phyloP scores from a whole-genome alignment of 176 grass and related monocot species.

The Hsuehochloa calcarea region DNA sequence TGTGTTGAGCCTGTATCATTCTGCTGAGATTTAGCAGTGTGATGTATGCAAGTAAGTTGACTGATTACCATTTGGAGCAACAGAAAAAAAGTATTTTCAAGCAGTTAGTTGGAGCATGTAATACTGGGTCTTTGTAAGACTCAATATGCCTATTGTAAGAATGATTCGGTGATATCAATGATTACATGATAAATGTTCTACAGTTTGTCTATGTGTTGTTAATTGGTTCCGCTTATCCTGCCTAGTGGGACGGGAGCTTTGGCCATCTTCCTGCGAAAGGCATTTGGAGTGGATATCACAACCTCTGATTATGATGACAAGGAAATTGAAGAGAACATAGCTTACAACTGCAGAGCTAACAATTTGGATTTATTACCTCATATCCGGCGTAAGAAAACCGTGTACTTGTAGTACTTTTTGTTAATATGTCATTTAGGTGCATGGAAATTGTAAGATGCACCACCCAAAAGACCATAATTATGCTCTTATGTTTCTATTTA shows the following conservation, averaged over 20 bases:
- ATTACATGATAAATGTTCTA: conserved; percentile 7
- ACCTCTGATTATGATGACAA: conserved; percentile 85
- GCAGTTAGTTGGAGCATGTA: background rate
- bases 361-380: conserved; percentile 62
- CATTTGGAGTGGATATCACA: conserved; percentile 73
- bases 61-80: background rate
- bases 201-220: background rate
- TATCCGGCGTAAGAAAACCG: conserved; percentile 56
- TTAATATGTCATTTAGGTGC: background rate
- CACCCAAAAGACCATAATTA: background rate
- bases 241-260: conserved; percentile 85
- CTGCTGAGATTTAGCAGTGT: background rate
- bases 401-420: background rate
- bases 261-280: conserved; percentile 65
- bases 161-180: background rate
- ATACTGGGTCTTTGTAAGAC: background rate
- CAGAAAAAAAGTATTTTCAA: background rate
- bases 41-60: background rate
- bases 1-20: conserved; percentile 9
- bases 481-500: background rate
- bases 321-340: conserved; percentile 92
- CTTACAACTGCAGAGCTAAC: conserved; percentile 72
- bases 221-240: conserved; percentile 4
- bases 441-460: background rate
- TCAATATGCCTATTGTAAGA: background rate